Evolutionary conservation across 345 rosid species (phyloP).

Genomic region (Citrus mangshanensis): DNA sequence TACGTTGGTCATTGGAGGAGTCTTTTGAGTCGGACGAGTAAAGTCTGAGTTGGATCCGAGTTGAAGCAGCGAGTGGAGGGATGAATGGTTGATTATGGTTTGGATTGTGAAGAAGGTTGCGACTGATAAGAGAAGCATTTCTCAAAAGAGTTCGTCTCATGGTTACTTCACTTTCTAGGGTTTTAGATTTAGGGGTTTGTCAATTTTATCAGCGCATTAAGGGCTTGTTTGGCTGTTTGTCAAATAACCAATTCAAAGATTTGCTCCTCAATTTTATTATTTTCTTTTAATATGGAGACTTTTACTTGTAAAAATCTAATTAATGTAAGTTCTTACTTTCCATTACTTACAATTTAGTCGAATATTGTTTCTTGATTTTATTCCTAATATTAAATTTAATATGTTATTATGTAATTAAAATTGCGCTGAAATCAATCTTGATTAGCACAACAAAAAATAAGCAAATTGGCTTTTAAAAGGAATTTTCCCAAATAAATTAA

Average conservation of each 20-base stretch:
- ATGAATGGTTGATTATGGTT: neutral
- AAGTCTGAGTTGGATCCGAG: constrained; percentile 26
- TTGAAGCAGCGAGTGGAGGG: constrained; percentile 10
- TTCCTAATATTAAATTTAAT: no score
- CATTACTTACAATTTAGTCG: no score
- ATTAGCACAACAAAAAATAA: no score
- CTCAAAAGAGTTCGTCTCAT: constrained; percentile 39
- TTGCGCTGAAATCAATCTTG: no score
- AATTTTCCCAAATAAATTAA: no score
- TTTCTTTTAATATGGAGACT: no score
- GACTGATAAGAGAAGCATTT: constrained; percentile 23
- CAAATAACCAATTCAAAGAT: neutral
- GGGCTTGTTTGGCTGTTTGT: neutral
- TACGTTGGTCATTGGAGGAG: constrained; percentile 20
- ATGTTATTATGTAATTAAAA: no score
- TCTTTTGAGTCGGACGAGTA: constrained; percentile 44
- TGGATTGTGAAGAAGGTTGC: constrained; percentile 16
- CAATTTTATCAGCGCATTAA: neutral
- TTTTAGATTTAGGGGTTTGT: constrained; percentile 18
- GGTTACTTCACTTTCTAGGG: constrained; percentile 8
- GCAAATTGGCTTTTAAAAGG: no score
- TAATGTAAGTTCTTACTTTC: no score
- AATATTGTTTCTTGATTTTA: no score
- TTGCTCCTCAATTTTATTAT: neutral
- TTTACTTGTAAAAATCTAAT: no score